Base-by-base conservation (phyloP, 441 rosid genomes). In the Euphorbia schlechtendalii region DNA sequence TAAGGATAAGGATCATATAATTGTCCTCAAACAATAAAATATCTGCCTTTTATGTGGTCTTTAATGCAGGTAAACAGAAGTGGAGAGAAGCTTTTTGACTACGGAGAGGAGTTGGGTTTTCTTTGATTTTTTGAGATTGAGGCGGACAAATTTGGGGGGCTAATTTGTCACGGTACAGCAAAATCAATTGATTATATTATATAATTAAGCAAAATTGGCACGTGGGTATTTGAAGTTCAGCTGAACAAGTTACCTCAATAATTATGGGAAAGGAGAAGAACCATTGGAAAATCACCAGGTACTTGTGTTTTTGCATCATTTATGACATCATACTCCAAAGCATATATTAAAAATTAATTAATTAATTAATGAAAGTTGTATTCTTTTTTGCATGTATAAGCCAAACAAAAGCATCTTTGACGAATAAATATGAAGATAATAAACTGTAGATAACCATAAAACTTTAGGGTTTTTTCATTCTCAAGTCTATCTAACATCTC, bases 161-260 rank as follows among this genome's bases (percentile, higher is more conserved):
- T 59, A 64, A 72, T 60, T 78, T 64, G 61, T 74, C 71, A 69
- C 62, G 74, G 66, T 45, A 68, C 34, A 56, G 63, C 55, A 54
- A 61, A 53, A 40, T 20, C 43, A 58, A 69, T 43, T 32, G 46
- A 69, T 51, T 68, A 49, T 61, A 28, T 53, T 38, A 57, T 59
- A 59, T 74, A 32, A 2, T 2, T 32, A 32, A 32, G 64, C 72
- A 72, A 69, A 52, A 80, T 71, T 56, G 86, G 81, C 90, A 87
- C 76, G 89, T 81, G 87, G 69, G 74, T 46, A 58, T 82, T 74
- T 77, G 83, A 81, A 80, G 79, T 83, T 73, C 45, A 86, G 83
- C 78, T 24, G 76, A 76, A 80, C 93, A 87, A 85, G 96, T 81
- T 79, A 92, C 73, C 90, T 76, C n/a, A n/a, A n/a, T 18, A 69